A percentile compares a stretch with the other conserved stretches of the same genome.
Conservation (phyloP, 2,329 filamentous ascomycete species). For the Fusarium sp. region DNA sequence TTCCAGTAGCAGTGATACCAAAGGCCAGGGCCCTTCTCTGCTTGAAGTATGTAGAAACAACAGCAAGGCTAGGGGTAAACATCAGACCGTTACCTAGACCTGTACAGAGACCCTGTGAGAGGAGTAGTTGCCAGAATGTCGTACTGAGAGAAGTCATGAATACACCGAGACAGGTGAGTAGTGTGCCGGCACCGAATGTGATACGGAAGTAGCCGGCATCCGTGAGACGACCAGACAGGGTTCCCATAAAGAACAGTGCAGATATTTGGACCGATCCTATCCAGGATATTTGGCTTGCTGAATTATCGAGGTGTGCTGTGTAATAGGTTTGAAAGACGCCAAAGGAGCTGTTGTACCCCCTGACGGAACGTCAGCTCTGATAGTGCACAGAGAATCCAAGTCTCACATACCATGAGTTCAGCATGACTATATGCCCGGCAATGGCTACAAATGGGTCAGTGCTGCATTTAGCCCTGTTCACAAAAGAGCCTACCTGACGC, state of each 20-base stretch:
- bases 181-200: not conserved
- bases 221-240: not conserved
- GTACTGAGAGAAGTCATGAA: not conserved
- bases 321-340: not conserved
- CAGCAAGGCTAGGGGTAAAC: not conserved
- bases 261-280: not conserved
- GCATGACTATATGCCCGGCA: constrained; percentile 1
- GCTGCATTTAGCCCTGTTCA: not conserved
- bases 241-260: not conserved
- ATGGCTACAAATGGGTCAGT: not conserved
- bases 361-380: not conserved
- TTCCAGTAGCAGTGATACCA: not conserved
- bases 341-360: constrained; percentile 9
- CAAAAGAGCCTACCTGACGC: not conserved
- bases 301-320: not conserved
- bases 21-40: not conserved
- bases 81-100: not conserved
- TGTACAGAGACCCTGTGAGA: not conserved
- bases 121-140: not conserved
- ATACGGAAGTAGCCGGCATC: not conserved
- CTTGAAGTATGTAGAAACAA: not conserved
- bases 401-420: constrained; percentile 1
- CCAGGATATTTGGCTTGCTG: not conserved
- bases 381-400: accelerated
- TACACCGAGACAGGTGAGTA: not conserved